phyloP scores from a whole-genome alignment of 2,329 filamentous ascomycete species.

The Colletotrichum camelliae region DNA sequence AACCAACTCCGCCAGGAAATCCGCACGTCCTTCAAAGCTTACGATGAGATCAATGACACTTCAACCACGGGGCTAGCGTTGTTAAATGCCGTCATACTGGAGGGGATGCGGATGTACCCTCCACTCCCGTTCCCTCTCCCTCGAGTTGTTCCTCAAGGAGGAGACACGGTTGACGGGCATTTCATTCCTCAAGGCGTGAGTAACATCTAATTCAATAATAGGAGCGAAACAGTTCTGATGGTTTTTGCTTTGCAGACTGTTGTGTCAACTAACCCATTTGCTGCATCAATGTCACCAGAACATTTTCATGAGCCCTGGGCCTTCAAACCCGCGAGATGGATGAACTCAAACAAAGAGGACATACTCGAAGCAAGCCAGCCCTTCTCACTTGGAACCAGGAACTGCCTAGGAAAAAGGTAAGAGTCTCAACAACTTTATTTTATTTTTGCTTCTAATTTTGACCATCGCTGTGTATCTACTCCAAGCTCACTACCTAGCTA shows the following conservation, averaged over 20 bases:
- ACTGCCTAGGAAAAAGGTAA: constrained; percentile 36
- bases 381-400: constrained; percentile 32
- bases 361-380: constrained; percentile 35
- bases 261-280: constrained; percentile 34
- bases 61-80: constrained; percentile 55
- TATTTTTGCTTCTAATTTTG: not conserved
- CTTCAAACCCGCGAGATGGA: constrained; percentile 42
- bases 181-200: not conserved
- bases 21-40: constrained; percentile 37
- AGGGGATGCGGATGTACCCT: constrained; percentile 60
- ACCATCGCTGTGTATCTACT: not conserved
- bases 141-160: not conserved
- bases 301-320: constrained; percentile 34
- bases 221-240: not conserved
- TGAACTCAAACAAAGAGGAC: constrained; percentile 31
- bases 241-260: constrained; percentile 27
- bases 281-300: constrained; percentile 32
- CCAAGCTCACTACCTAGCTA: not conserved
- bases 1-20: constrained; percentile 50
- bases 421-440: too few relatives aligned
- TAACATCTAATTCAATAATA: not conserved
- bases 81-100: constrained; percentile 62
- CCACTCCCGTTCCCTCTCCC: constrained; percentile 32
- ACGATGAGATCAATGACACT: constrained; percentile 37
- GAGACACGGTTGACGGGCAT: not conserved